These are phyloP conservation scores for Pythium pyrilobum DNA, from an alignment of 352 stramenopile genomes.

Conservation along the genomic window DNA sequence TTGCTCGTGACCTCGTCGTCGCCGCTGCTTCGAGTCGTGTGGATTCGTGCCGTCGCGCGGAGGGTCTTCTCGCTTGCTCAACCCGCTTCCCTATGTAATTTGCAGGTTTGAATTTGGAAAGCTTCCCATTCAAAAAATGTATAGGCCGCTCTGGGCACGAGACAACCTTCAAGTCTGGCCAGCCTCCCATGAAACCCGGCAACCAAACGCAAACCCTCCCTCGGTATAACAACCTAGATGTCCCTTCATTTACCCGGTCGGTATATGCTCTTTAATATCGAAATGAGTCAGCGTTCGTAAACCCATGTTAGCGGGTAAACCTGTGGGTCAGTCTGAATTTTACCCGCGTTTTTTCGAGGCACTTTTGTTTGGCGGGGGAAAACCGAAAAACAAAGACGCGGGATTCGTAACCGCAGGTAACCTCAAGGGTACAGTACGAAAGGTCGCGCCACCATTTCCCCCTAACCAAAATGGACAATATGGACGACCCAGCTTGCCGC, in stretches of 20 bases:
- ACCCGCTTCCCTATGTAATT: slow-evolving; percentile 8
- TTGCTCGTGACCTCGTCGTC: slow-evolving; percentile 25
- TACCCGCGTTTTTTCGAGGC: slow-evolving; percentile 56
- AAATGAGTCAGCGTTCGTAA: neutral
- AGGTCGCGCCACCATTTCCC: too few relatives aligned
- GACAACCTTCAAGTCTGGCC: slow-evolving; percentile 29
- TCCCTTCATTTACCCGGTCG: neutral
- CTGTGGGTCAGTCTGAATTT: slow-evolving; percentile 23
- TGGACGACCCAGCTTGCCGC: too few relatives aligned
- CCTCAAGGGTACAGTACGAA: too few relatives aligned
- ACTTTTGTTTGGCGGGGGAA: too few relatives aligned
- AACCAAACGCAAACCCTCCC: too few relatives aligned
- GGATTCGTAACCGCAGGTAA: too few relatives aligned
- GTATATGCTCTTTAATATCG: neutral
- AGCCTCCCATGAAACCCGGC: slow-evolving; percentile 2
- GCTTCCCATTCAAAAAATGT: slow-evolving; percentile 28
- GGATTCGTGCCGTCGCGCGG: neutral
- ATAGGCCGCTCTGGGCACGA: slow-evolving; percentile 5
- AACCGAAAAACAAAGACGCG: too few relatives aligned
- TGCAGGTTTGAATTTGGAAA: slow-evolving; percentile 39
- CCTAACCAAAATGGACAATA: too few relatives aligned
- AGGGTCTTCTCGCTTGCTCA: too few relatives aligned
- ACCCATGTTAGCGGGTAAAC: slow-evolving; percentile 34
- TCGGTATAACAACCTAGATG: slow-evolving; percentile 8
- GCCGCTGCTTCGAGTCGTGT: too few relatives aligned